Base-by-base conservation (phyloP, 345 rosid genomes). In the Iberis pinnata region DNA sequence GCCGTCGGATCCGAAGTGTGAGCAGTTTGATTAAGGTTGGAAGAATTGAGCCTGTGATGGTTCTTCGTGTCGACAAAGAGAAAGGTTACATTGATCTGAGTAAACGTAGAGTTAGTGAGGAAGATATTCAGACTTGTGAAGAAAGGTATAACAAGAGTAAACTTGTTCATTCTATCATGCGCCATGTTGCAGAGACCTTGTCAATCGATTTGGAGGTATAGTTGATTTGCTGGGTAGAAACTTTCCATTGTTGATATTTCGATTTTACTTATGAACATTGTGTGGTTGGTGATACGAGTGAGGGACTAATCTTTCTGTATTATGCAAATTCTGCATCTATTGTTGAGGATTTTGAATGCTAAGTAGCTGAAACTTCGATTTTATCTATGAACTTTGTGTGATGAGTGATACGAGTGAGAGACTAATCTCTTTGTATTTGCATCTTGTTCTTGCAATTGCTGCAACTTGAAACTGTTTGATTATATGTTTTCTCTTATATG, bases 121-220 rank as follows among this genome's bases (percentile, higher is more conserved):
- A 92, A 68, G 97, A 92, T 69, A 88, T 83, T 51, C 90, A 81
- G 64, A 70, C 88, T 37, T 88, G 98, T 52, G 98, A 92, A 63
- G 98, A 92, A 79, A 77, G 95, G 76, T 88, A 83, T 62, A 92
- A 88, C 58, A 92, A 92, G 87, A 92, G 98, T 74, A 92, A 92
- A 79, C 97, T 92, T 22, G 98, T 92, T 1, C 98, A 92, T 68
- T 92, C 95, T 50, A 92, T 92, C 60, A 88, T 92, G 95, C 86
- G 97, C 4, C 98, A 92, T 48, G 98, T 92, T 1, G 97, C 94
- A 2, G 97, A 88, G 82, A 92, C 98, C 14, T 20, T 88, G 43
- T 71, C 75, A 2, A 64, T 88, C 33, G 97, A 85, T 76, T 81
- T 92, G 57, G 98, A 92, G 98, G 98, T 88, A 64, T n/a, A n/a